Evolutionary conservation across 805 yeast genomes (phyloP), one percentile per base, ranked within the genome.

Genomic region (Zygoascus bituminiphila): DNA sequence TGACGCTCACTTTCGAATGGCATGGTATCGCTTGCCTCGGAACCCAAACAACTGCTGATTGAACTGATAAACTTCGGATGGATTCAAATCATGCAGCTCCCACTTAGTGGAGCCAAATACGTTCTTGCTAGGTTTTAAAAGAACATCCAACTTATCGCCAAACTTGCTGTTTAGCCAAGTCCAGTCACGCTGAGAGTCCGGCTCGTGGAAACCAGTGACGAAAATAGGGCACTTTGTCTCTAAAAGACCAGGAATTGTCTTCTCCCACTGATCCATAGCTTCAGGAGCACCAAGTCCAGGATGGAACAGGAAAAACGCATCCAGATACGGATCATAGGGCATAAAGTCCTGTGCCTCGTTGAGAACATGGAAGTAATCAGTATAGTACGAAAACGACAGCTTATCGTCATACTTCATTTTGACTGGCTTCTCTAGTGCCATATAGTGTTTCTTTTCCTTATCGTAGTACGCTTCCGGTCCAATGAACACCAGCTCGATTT

Each of bases 301-400:
- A 65, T 91, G 98, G 84, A 91, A 93, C 46, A 86, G 74, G 76
- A 88, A 88, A 68, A 93, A 93, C 23, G 80, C 79, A 64, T 93
- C 98, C 63, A 87, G 76, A 66, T 91, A 93, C 41, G 99, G 98
- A 65, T 93, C 98, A 65, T 89, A 93, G 4, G 98, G 98, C 81
- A 88, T 87, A 65, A 93, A 86, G 68, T 91, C 97, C 59, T 89
- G 93, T 44, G 87, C 82, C 59, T 88, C 88, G 67, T 93, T 95
- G 52, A 84, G 74, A 36, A 84, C 91, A 62, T 88, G 88, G 79
- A 93, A 93, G 66, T 83, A 89, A 59, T 86, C 84, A 1, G 98
- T 88, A 67, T 89, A 95, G 68, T 84, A 83, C 50, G 83, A 77
- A 56, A 89, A 74, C 23, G 84, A 73, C 58, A 93, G 65, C 46